phyloP scores from a whole-genome alignment of 805 yeast genomes.

The Barnettozyma populi region DNA sequence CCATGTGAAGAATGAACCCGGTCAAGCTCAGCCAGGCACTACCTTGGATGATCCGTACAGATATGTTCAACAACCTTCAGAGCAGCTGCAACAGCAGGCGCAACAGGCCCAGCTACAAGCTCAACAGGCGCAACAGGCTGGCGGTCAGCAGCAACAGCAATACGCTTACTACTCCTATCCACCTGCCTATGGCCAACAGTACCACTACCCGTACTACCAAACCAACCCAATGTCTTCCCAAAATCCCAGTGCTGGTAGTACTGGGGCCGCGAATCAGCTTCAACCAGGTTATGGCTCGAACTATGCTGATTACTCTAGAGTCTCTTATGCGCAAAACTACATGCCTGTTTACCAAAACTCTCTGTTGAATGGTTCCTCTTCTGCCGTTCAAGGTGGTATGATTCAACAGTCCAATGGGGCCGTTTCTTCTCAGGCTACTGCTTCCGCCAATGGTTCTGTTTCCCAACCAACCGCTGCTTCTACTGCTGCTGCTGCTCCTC shows the following conservation, averaged over 20 bases:
- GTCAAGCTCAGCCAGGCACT: constrained; percentile 1
- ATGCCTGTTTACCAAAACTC: constrained; percentile 21
- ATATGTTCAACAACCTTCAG: constrained; percentile 12
- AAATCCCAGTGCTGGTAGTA: constrained; percentile 1
- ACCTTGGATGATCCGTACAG: constrained; percentile 11
- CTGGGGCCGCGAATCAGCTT: constrained; percentile 2
- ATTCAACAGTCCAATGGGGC: constrained; percentile 3
- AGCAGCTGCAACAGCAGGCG: constrained; percentile 7
- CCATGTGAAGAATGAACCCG: constrained; percentile 1
- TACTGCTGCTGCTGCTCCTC: constrained; percentile 10
- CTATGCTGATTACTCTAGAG: constrained; percentile 22
- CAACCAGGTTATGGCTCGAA: constrained; percentile 13
- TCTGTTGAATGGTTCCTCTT: constrained; percentile 5
- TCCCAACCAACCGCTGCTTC: constrained; percentile 6
- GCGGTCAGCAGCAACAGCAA: constrained; percentile 9
- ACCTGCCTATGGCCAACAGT: constrained; percentile 14
- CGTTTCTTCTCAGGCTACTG: constrained; percentile 11
- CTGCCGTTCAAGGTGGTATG: background rate
- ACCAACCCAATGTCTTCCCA: constrained; percentile 3
- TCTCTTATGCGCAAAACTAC: constrained; percentile 21
- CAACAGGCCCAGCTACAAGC: constrained; percentile 1
- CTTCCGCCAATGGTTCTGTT: background rate
- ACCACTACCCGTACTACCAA: constrained; percentile 24
- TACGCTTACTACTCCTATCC: constrained; percentile 13
- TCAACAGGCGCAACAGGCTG: constrained; percentile 6